Conservation (phyloP, 768 basidiomycete species). For the Suillus brevipes region DNA sequence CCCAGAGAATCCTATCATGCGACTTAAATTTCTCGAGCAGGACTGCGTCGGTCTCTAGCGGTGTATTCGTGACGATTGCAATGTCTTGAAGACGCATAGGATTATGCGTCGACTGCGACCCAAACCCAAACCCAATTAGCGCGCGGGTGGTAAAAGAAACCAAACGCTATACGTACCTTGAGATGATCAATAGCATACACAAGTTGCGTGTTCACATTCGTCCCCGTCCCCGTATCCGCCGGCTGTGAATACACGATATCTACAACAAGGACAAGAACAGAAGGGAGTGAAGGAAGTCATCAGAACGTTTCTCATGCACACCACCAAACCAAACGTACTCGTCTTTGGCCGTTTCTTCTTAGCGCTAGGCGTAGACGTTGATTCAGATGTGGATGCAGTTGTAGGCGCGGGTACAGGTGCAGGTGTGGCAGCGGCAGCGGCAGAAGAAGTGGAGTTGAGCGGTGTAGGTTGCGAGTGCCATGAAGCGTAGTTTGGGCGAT, state of each 20-base stretch:
- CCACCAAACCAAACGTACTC: conserved; percentile 42
- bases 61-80: conserved; percentile 76
- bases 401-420: conserved; percentile 30
- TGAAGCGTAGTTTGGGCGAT: conserved; percentile 67
- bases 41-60: conserved; percentile 67
- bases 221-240: conserved; percentile 78
- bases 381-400: conserved; percentile 35
- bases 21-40: conserved; percentile 79
- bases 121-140: not conserved
- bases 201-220: conserved; percentile 83
- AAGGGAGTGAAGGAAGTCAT: conserved; percentile 10
- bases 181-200: conserved; percentile 82
- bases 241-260: conserved; percentile 86
- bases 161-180: conserved; percentile 47
- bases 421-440: conserved; percentile 17
- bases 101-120: conserved; percentile 47
- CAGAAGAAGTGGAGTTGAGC: conserved; percentile 24
- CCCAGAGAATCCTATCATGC: conserved; percentile 78
- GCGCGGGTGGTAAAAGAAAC: not conserved
- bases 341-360: conserved; percentile 63
- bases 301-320: conserved; percentile 8
- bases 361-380: not conserved
- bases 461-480: conserved; percentile 71
- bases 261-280: conserved; percentile 41
- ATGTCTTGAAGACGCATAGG: conserved; percentile 90